A percentile compares a stretch with the other conserved stretches of the same genome.
Conservation (phyloP, 345 rosid species). For the Salix purpurea region DNA sequence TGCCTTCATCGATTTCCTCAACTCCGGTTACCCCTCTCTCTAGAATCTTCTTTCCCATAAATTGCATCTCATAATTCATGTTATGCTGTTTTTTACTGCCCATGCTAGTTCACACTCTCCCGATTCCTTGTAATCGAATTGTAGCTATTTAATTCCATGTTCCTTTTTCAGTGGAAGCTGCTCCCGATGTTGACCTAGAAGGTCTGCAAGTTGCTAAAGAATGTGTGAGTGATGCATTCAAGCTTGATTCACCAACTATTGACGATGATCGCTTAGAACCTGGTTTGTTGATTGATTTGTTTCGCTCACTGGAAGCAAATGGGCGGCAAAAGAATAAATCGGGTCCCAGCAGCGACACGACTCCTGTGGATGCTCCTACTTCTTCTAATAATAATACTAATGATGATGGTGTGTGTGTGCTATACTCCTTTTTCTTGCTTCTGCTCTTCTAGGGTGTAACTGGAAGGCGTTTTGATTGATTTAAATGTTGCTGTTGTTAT, state of each 20-base stretch:
- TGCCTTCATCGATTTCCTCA: slow-evolving; percentile 69
- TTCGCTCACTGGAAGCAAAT: slow-evolving; percentile 39
- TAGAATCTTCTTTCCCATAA: background rate
- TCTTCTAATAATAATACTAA: background rate
- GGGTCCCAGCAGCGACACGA: background rate
- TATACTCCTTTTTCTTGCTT: background rate
- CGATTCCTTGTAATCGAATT: background rate
- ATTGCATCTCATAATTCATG: background rate
- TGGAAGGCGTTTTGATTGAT: background rate
- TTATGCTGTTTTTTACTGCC: too few species aligned
- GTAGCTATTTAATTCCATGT: background rate
- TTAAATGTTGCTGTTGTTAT: background rate
- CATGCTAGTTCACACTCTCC: too few species aligned
- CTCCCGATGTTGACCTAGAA: slow-evolving; percentile 68
- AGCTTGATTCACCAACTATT: slow-evolving; percentile 29
- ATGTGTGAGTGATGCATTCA: slow-evolving; percentile 60
- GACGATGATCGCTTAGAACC: slow-evolving; percentile 30
- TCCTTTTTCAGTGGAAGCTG: slow-evolving; percentile 49
- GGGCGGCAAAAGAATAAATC: background rate
- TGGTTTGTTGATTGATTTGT: slow-evolving; percentile 49
- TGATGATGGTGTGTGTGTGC: background rate
- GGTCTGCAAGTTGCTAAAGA: slow-evolving; percentile 79
- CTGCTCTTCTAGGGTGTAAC: background rate
- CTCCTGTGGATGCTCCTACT: background rate
- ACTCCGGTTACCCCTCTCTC: slow-evolving; percentile 44